Evolutionary conservation across 495 filamentous ascomycete species (phyloP), one percentile per base, ranked within the genome.

Genomic region (Hyphodiscus hymeniophilus): DNA sequence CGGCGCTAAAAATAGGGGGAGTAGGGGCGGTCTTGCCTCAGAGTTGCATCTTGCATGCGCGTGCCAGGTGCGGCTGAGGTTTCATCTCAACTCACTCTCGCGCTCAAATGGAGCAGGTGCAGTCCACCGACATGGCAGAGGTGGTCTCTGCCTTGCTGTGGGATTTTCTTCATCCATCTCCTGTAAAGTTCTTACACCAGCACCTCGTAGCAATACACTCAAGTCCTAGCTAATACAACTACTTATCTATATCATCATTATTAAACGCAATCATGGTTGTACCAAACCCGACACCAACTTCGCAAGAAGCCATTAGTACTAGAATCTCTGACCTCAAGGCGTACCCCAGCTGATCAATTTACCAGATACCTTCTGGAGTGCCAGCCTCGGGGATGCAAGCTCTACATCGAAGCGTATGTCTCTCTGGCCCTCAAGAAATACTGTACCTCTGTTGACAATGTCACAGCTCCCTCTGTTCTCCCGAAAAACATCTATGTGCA

Each of bases 401-500:
- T 11, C 23, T 6, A 18, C 23, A 16, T 16, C 23, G 12, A 43
- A 43, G 23, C 41, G 41, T 43, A 43, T 8, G 41, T 20, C 5
- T 22, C 38, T 12, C 15, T 38, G 13, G 13, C 16, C 15, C 13
- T 17, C 6, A 6, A 5, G 4, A 13, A 4, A 5, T 5, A 13
- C 4, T 21, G 16, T 40, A 22, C 38, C 16, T 15, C 3, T 4
- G 22, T 18, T 40, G 38, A 40, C 38, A 21, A 20, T 40, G 16
- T 17, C 10, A 48, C 7, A 68, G 80, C 84, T 40, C 81, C 81
- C 34, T 84, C 77, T 2, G 66, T 94, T 23, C 71, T 94, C 3
- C 87, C 87, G 5, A 74, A 79, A 47, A 87, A 89, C 50, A 74
- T 77, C 4, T 83, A 85, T 56, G 80, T 81, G 26, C 77, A 76